Conservation (phyloP, 257 asterid genomes). For the Catharanthus roseus region DNA sequence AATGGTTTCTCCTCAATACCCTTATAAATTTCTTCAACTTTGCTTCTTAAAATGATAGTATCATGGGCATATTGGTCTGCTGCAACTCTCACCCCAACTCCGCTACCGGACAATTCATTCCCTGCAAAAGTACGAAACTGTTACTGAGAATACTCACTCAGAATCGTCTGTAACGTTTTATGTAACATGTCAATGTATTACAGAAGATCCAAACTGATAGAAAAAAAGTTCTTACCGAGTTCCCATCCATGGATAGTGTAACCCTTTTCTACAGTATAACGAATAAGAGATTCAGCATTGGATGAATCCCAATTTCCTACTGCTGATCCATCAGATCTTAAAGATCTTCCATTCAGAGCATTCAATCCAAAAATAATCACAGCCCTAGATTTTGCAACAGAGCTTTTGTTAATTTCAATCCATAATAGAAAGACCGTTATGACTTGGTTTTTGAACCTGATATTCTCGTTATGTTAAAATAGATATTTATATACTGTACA, state of each 20-base stretch:
- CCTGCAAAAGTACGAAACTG: too few relatives aligned
- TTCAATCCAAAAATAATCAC: slow-evolving; percentile 59
- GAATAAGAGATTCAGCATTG: slow-evolving; percentile 36
- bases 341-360: slow-evolving; percentile 53
- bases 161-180: too few relatives aligned
- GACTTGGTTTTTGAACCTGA: too few relatives aligned
- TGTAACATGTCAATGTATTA: too few relatives aligned
- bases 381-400: slow-evolving; percentile 41
- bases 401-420: slow-evolving; percentile 1
- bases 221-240: slow-evolving; percentile 41
- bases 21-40: slow-evolving; percentile 39
- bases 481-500: too few relatives aligned
- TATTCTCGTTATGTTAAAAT: too few relatives aligned
- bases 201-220: too few relatives aligned
- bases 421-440: too few relatives aligned
- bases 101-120: slow-evolving; percentile 65
- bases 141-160: too few relatives aligned
- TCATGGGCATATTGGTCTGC: slow-evolving; percentile 54
- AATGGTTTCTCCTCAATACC: slow-evolving; percentile 28
- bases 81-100: slow-evolving; percentile 44
- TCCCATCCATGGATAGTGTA: slow-evolving; percentile 70
- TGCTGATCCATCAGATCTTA: slow-evolving; percentile 32
- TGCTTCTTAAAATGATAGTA: slow-evolving; percentile 24
- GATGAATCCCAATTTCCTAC: slow-evolving; percentile 50
- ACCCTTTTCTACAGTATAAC: slow-evolving; percentile 57